Evolutionary conservation across 495 filamentous ascomycete genomes (phyloP).

Genomic region (Cladorrhinum samala): DNA sequence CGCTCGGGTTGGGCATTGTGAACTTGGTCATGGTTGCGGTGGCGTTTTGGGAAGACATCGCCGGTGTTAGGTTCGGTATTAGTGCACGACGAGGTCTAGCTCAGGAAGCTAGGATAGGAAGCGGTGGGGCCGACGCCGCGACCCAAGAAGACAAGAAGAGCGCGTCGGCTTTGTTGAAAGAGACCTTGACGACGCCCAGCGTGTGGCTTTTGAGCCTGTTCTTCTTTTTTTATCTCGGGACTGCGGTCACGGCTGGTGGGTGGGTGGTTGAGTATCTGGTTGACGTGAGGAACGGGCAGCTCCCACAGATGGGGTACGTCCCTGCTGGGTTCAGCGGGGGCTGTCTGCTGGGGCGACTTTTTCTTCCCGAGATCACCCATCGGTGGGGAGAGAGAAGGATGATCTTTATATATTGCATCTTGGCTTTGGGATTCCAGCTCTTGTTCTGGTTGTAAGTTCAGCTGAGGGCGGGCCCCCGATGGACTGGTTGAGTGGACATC

Average conservation of each 20-base stretch:
- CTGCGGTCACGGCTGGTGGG: conserved; percentile 40
- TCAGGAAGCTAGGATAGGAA: conserved; percentile 7
- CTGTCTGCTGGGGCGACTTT: conserved; percentile 46
- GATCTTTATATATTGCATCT: conserved; percentile 45
- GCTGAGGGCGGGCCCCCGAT: conserved; percentile 6
- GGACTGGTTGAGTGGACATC: conserved; percentile 37
- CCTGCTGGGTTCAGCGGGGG: conserved; percentile 64
- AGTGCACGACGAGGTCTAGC: no score
- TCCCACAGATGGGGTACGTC: conserved; percentile 59
- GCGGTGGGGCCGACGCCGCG: background rate
- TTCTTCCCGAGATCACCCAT: conserved; percentile 50
- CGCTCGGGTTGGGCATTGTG: conserved; percentile 33
- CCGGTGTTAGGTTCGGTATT: no score
- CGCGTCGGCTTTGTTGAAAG: conserved; percentile 23
- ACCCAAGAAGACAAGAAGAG: conserved; percentile 9
- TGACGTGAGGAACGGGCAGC: conserved; percentile 54
- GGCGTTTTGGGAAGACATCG: conserved; percentile 32
- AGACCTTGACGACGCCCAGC: conserved; percentile 23
- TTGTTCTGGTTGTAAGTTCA: conserved; percentile 48
- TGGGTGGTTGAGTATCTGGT: conserved; percentile 61
- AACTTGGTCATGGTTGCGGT: conserved; percentile 33
- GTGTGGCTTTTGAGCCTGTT: conserved; percentile 47
- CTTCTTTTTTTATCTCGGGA: conserved; percentile 47
- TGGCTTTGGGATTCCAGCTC: conserved; percentile 50
- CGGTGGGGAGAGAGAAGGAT: conserved; percentile 47